Evolutionary conservation across 2,329 filamentous ascomycete genomes (phyloP).

Genomic region (Clonostachys rosea): DNA sequence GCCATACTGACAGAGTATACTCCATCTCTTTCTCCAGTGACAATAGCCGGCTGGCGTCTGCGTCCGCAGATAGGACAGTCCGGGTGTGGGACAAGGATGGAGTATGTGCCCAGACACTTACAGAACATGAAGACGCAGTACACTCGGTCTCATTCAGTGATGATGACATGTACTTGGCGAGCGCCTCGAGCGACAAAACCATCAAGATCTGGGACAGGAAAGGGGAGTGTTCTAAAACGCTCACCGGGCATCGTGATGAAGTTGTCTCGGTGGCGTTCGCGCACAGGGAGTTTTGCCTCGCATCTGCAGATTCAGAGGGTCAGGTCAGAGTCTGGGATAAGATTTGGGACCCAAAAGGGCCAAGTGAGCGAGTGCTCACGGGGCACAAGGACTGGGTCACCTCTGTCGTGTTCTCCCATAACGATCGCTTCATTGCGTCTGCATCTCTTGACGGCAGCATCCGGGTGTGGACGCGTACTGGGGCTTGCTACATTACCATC

Average conservation of each 20-base stretch:
- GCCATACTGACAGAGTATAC: too few species aligned
- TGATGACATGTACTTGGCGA: not conserved
- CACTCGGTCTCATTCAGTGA: not conserved
- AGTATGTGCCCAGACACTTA: not conserved
- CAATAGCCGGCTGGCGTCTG: not conserved
- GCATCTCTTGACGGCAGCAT: not conserved
- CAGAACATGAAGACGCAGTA: not conserved
- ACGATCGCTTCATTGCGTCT: conserved; percentile 1
- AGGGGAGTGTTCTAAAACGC: not conserved
- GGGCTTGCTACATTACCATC: too few species aligned
- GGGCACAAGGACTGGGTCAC: conserved; percentile 2
- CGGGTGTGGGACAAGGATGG: not conserved
- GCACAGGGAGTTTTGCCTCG: not conserved
- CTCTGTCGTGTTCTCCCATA: conserved; percentile 5
- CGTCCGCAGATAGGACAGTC: not conserved
- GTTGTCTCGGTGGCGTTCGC: not conserved
- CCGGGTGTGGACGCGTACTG: not conserved
- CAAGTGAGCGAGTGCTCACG: not conserved
- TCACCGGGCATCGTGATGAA: not conserved
- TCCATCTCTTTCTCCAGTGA: too few species aligned
- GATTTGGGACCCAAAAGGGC: too few species aligned
- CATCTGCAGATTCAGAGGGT: conserved; percentile 3
- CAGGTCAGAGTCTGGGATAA: not conserved
- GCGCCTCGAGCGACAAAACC: too few species aligned
- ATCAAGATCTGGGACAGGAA: not conserved